A percentile compares a stretch with the other conserved stretches of the same genome.
Conservation (phyloP, 768 basidiomycete genomes). For the Psilocybe azurescens region DNA sequence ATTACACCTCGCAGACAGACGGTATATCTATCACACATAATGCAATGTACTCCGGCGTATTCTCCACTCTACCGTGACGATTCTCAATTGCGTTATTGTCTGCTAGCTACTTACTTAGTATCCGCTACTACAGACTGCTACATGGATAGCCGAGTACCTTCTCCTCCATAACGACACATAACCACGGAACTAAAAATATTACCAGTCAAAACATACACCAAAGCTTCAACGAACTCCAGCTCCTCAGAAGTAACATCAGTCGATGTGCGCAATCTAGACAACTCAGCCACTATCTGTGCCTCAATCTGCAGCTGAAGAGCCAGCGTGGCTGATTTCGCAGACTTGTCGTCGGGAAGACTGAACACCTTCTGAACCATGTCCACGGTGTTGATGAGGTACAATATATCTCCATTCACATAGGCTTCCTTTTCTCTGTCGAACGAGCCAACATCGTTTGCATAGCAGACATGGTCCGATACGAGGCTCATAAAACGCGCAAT, state of each 20-base stretch:
- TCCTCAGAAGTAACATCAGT: neutral
- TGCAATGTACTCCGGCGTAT: too few relatives aligned
- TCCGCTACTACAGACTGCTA: too few relatives aligned
- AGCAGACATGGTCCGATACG: neutral
- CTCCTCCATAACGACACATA: neutral
- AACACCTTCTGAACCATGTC: neutral
- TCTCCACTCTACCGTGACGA: too few relatives aligned
- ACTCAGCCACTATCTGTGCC: neutral
- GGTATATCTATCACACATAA: too few relatives aligned
- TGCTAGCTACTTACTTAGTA: too few relatives aligned
- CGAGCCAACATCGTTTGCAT: neutral
- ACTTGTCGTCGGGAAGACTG: neutral
- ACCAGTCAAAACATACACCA: neutral
- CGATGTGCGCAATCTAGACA: neutral
- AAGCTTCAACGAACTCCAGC: neutral
- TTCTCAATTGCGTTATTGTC: too few relatives aligned
- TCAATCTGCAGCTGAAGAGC: neutral
- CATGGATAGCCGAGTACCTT: neutral
- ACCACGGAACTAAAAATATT: neutral
- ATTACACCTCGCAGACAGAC: too few relatives aligned
- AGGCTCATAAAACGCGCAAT: neutral
- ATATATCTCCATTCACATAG: neutral
- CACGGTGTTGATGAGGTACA: constrained; percentile 1
- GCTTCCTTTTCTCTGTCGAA: neutral
- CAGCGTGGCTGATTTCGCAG: neutral